These are phyloP conservation scores for Xylariales sp. DNA, from an alignment of 2,329 filamentous ascomycete genomes.

Conservation along the genomic window DNA sequence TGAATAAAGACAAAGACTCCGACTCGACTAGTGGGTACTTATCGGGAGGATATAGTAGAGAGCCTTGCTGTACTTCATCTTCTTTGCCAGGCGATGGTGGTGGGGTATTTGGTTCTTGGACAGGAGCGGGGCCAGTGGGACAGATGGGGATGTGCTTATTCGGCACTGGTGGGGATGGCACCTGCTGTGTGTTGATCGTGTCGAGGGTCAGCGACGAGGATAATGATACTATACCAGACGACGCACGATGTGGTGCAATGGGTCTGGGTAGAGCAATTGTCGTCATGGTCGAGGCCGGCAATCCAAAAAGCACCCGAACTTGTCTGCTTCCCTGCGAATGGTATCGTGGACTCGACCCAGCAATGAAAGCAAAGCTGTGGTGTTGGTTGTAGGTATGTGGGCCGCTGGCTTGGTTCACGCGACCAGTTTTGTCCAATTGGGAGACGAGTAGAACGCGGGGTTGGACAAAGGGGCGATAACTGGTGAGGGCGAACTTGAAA, in stretches of 20 bases:
- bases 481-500: no score
- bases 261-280: constrained; percentile 50
- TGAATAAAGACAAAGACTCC: constrained; percentile 61
- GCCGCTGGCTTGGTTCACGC: constrained; percentile 2
- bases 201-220: constrained; percentile 38
- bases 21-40: constrained; percentile 49
- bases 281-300: constrained; percentile 35
- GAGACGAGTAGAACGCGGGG: constrained; percentile 1
- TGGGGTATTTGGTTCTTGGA: constrained; percentile 54
- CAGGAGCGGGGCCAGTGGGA: constrained; percentile 67
- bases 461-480: neutral
- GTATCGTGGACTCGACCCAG: no score
- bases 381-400: no score
- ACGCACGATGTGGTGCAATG: constrained; percentile 38
- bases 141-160: constrained; percentile 92
- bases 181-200: constrained; percentile 27
- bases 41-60: constrained; percentile 71
- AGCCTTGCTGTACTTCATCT: constrained; percentile 53
- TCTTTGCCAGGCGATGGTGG: constrained; percentile 61
- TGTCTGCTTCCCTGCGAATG: no score
- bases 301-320: no score
- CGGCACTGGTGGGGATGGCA: constrained; percentile 52
- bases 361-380: no score
- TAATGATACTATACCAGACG: constrained; percentile 34
- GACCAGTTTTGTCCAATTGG: constrained; percentile 2